phyloP scores from a whole-genome alignment of 108 stramenopile species.

The Stephanodiscus triporus region DNA sequence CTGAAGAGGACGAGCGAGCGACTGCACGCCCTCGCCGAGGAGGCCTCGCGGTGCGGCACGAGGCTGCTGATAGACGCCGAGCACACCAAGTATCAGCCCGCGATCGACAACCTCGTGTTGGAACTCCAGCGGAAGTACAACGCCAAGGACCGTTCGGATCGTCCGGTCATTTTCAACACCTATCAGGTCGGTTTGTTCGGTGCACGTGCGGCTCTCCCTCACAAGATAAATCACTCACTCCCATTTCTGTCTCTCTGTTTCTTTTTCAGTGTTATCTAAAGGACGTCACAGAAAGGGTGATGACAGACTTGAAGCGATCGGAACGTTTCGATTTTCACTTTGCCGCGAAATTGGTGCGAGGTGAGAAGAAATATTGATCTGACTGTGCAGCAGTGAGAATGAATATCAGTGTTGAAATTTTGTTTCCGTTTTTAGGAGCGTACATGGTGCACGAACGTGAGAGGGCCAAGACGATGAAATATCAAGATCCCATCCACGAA shows the following conservation, averaged over 20 bases:
- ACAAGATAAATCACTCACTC: background rate
- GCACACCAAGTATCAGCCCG: constrained; percentile 94
- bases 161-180: constrained; percentile 87
- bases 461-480: constrained; percentile 60
- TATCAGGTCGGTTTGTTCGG: constrained; percentile 53
- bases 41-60: constrained; percentile 65
- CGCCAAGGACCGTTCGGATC: constrained; percentile 54
- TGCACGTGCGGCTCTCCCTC: background rate
- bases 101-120: constrained; percentile 90
- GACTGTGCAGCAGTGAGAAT: background rate
- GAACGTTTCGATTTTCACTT: constrained; percentile 75
- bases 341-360: constrained; percentile 96
- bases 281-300: constrained; percentile 72
- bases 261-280: constrained; percentile 85
- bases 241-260: background rate
- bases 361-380: constrained; percentile 13
- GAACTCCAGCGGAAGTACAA: constrained; percentile 85
- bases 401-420: too few species aligned
- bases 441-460: constrained; percentile 95
- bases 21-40: constrained; percentile 67
- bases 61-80: constrained; percentile 98
- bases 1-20: constrained; percentile 74
- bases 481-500: constrained; percentile 80
- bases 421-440: constrained; percentile 43
- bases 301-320: constrained; percentile 83